Evolutionary conservation across 345 rosid species (phyloP), one percentile per base, ranked within the genome.

Genomic region (Hevea brasiliensis): DNA sequence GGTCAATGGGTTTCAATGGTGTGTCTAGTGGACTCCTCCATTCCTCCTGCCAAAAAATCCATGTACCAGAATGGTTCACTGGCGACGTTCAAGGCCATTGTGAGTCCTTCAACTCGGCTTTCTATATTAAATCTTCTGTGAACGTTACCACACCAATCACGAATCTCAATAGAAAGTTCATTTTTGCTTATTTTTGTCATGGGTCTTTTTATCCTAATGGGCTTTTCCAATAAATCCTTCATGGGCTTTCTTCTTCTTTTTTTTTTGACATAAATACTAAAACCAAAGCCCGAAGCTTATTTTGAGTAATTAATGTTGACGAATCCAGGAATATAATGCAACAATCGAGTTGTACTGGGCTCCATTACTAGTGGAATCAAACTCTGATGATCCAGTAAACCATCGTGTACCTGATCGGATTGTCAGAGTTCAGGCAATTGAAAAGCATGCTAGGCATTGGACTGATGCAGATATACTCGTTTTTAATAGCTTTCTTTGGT

Each of bases 11-110:
- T 79, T 51, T 79, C 81, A 3, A 79, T 79, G 81, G 72, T 74
- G 6, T 79, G 82, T 42, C 82, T 74, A 3, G 68, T 74, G 8
- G 82, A 74, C 21, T 61, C 82, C 0, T 48, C 78, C 0, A 58
- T 79, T 58, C 78, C 72, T 26, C 9, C 61, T 0, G 26, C 13
- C 29, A 79, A 72, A 78, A 88, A 81, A 76, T 86, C 88, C 81
- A 84, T 86, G 88, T 82, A 86, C 75, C 70, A 71, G 45, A 90
- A 92, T 63, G 92, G 87, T 35, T 89, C 98, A 4, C 80, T 90
- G 63, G 77, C 75, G 68, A 75, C 79, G 70, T 87, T 87, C 80
- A 84, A 80, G 75, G 84, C 88, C 50, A 61, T 50, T 53, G 90
- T 87, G 71, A 80, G 84, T 82, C 15, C 55, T 20, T n/a, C 2